phyloP scores from a whole-genome alignment of 371 early-diverging fungal species.

The Mucor circinelloides region DNA sequence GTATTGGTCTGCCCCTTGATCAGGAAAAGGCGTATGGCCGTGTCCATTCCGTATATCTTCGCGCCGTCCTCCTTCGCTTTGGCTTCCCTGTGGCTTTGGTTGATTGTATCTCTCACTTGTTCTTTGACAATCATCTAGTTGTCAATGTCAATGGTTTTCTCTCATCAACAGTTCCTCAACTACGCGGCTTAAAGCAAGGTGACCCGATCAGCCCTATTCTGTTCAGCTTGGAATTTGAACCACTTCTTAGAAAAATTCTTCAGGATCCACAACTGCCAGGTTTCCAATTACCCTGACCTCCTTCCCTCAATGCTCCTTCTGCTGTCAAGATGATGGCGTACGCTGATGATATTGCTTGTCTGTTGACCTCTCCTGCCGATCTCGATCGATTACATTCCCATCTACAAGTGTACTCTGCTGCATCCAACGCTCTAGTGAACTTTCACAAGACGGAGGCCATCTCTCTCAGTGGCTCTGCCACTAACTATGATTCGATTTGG shows the following conservation, averaged over 20 bases:
- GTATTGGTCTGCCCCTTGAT: conserved; percentile 8
- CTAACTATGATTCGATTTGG: not conserved
- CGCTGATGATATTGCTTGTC: conserved; percentile 19
- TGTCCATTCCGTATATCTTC: conserved; percentile 22
- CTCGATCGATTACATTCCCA: not conserved
- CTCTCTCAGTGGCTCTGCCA: conserved; percentile 1
- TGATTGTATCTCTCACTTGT: conserved; percentile 2
- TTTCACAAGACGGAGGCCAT: conserved; percentile 7
- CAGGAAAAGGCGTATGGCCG: conserved; percentile 26
- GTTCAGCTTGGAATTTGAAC: conserved; percentile 25
- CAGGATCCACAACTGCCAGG: not conserved
- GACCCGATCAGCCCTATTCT: conserved; percentile 22
- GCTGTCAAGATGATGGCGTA: conserved; percentile 20
- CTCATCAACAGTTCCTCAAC: not conserved
- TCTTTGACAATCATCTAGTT: conserved; percentile 13
- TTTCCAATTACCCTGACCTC: not conserved
- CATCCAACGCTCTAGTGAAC: conserved; percentile 17
- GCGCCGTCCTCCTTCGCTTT: not conserved
- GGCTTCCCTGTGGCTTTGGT: conserved; percentile 5
- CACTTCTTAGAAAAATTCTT: conserved; percentile 11
- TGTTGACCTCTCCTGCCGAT: conserved; percentile 6
- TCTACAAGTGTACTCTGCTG: not conserved
- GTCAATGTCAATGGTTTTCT: conserved; percentile 23
- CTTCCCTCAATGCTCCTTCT: not conserved
- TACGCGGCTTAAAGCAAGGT: conserved; percentile 22